Evolutionary conservation across 371 early-diverging fungal genomes (phyloP).

Genomic region (Cokeromyces recurvatus): DNA sequence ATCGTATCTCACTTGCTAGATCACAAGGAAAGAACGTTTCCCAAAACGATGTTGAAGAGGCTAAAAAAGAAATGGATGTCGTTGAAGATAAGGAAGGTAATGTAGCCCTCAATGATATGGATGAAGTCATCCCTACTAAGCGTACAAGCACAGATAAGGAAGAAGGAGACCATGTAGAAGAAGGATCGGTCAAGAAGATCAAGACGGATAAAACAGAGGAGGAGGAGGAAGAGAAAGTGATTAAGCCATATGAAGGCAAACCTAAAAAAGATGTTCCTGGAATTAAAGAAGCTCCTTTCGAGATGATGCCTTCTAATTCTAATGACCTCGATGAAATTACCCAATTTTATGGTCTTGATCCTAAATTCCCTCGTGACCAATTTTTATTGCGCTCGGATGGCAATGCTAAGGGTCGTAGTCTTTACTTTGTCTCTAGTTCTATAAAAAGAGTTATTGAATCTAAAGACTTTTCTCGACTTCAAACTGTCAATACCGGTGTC

Average conservation of each 20-base stretch:
- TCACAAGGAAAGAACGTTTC: slow-evolving; percentile 14
- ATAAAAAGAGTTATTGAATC: slow-evolving; percentile 71
- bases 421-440: slow-evolving; percentile 77
- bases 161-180: slow-evolving; percentile 12
- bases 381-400: slow-evolving; percentile 79
- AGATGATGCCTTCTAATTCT: slow-evolving; percentile 57
- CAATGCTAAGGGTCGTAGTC: slow-evolving; percentile 59
- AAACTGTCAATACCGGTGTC: slow-evolving; percentile 89
- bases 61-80: slow-evolving; percentile 12
- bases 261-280: slow-evolving; percentile 46
- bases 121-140: slow-evolving; percentile 11
- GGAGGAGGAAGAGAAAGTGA: slow-evolving; percentile 15
- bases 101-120: slow-evolving; percentile 13
- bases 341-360: slow-evolving; percentile 66
- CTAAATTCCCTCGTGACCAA: slow-evolving; percentile 72
- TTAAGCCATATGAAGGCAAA: slow-evolving; percentile 20
- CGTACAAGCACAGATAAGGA: slow-evolving; percentile 8
- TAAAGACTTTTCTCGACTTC: slow-evolving; percentile 60
- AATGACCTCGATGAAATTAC: slow-evolving; percentile 53
- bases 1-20: slow-evolving; percentile 34
- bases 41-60: slow-evolving; percentile 20
- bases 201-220: slow-evolving; percentile 11
- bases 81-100: slow-evolving; percentile 1
- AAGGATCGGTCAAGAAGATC: slow-evolving; percentile 4
- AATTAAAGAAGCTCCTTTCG: slow-evolving; percentile 73